Evolutionary conservation across 257 asterid species (phyloP).

Genomic region (Ajuga chamaepitys): DNA sequence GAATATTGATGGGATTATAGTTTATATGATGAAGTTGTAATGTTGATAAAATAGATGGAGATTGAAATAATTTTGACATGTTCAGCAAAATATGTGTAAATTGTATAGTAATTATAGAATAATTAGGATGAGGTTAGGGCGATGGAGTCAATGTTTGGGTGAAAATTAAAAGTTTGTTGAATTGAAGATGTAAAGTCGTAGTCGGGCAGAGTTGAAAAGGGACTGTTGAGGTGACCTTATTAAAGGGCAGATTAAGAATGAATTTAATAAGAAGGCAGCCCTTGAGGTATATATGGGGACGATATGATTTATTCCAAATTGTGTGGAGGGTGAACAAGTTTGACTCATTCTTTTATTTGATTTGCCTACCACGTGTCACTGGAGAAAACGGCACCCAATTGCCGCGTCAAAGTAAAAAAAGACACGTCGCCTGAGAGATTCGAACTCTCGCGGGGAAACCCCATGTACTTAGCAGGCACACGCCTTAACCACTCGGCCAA

Average conservation of each 20-base stretch:
- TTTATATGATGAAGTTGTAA: too few species aligned
- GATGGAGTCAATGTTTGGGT: too few species aligned
- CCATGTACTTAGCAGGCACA: constrained; percentile 89
- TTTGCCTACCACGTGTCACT: constrained; percentile 14
- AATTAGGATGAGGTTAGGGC: too few species aligned
- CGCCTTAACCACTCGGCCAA: constrained; percentile 85
- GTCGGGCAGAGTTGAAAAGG: too few species aligned
- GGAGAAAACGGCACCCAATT: constrained; percentile 10
- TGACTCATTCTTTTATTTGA: not conserved
- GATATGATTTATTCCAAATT: constrained; percentile 23
- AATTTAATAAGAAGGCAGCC: not conserved
- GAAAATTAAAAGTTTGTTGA: too few species aligned
- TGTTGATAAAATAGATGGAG: too few species aligned
- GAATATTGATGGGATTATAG: too few species aligned
- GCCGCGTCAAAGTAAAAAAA: constrained; percentile 15
- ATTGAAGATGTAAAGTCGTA: too few species aligned
- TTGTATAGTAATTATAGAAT: too few species aligned
- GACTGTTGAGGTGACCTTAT: constrained; percentile 17
- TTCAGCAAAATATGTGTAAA: too few species aligned
- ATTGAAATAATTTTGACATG: too few species aligned
- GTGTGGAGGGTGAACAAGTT: constrained; percentile 11
- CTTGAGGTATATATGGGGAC: constrained; percentile 28
- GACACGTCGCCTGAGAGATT: constrained; percentile 77
- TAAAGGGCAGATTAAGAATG: not conserved
- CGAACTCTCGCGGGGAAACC: constrained; percentile 99